These are phyloP conservation scores for Salvia sclarea DNA, from an alignment of 305 asterid genomes.

Conservation along the genomic window DNA sequence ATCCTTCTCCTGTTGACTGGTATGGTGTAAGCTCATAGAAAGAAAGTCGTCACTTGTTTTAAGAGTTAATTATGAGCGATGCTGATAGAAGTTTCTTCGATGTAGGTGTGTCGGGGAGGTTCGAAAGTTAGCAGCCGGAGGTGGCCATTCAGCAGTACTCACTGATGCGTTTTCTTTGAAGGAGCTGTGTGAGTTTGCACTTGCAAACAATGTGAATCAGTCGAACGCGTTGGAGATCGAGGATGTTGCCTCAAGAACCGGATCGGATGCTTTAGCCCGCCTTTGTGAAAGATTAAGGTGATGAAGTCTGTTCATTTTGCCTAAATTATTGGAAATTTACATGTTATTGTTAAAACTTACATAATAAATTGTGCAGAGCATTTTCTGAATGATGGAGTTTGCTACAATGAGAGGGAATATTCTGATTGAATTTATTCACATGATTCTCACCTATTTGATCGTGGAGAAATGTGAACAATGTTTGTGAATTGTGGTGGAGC, in stretches of 20 bases:
- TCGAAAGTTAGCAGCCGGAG: conserved; percentile 90
- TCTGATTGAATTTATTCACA: not conserved
- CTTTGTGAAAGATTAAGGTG: conserved; percentile 87
- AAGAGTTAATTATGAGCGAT: not conserved
- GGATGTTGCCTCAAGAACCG: conserved; percentile 84
- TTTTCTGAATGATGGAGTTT: conserved; percentile 49
- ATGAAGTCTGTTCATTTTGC: not conserved
- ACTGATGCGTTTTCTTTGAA: conserved; percentile 99
- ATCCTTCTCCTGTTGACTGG: conserved; percentile 98
- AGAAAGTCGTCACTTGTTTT: conserved; percentile 3
- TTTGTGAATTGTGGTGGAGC: not conserved
- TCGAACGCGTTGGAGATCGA: conserved; percentile 74
- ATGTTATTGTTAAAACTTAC: not conserved
- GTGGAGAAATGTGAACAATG: not conserved
- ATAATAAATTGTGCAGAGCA: conserved; percentile 49
- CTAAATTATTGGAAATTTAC: not conserved
- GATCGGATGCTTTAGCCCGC: conserved; percentile 88
- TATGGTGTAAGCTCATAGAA: conserved; percentile 37
- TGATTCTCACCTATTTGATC: too few species aligned
- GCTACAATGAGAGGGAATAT: conserved; percentile 34
- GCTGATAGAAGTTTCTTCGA: conserved; percentile 27
- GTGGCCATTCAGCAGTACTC: conserved; percentile 94
- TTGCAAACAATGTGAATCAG: conserved; percentile 64
- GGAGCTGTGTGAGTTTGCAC: conserved; percentile 88
- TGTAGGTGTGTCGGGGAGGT: conserved; percentile 93